Evolutionary conservation across 768 basidiomycete species (phyloP), one percentile per base, ranked within the genome.

Genomic region (Hericium alpestre): DNA sequence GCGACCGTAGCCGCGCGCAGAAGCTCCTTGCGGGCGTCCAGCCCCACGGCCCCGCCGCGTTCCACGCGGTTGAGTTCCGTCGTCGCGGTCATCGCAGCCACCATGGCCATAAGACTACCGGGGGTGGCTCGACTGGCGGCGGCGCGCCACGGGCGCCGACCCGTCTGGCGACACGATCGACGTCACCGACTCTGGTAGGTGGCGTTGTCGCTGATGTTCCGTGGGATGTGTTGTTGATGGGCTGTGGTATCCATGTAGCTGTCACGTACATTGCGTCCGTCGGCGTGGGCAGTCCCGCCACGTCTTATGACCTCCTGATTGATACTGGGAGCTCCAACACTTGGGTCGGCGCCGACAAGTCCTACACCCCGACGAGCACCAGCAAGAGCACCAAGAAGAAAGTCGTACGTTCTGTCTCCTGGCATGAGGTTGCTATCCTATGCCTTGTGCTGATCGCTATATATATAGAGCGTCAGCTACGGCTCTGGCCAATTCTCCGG

Each of bases 321-420:
- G 81, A 83, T 56, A 84, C 80, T 0, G 79, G 81, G 76, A 75
- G 71, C 70, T 78, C 70, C 47, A 79, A 79, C 66, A 80, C 78
- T 16, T 84, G 80, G 82, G 64, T 82, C 38, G 81, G 81, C 43
- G 82, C 81, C 2, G 69, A 65, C 58, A 73, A 70, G 59, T 55
- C 67, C 40, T 85, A 79, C 67, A 69, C 64, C 2, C 72, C 68
- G 20, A 80, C 81, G 1, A 70, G 65, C 50, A 75, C 80, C 2
- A 76, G 76, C 69, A 69, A 72, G 57, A 66, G 62, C 59, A 77
- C 75, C 12, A 71, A 72, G 0, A 65, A 63, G 50, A 63, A 38
- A n/a, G 72, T 71, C 13, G 65, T 68, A 56, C 62, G 67, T 63
- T 66, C 63, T 41, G n/a, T 9, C n/a, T 50, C 1, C 13, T 5